These are phyloP conservation scores for Solioccasus polychromus DNA, from an alignment of 768 basidiomycete genomes.

Conservation along the genomic window DNA sequence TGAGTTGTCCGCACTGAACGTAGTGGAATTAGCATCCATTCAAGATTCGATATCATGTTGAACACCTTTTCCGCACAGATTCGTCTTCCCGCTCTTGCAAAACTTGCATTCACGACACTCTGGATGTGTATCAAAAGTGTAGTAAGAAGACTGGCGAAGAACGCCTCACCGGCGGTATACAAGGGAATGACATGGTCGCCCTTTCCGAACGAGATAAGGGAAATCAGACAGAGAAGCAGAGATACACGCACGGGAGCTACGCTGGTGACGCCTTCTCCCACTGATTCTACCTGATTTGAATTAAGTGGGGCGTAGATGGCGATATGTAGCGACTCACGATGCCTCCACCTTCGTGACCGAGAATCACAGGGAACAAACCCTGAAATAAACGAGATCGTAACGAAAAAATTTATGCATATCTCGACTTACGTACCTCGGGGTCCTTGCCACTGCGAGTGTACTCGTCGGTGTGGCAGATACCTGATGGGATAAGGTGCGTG, in stretches of 20 bases:
- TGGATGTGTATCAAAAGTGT: conserved; percentile 24
- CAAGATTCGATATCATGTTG: not conserved
- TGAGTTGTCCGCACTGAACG: conserved; percentile 82
- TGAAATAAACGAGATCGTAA: conserved; percentile 28
- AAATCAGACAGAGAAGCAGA: not conserved
- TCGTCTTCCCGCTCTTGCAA: conserved; percentile 98
- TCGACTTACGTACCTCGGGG: conserved; percentile 63
- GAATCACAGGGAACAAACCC: conserved; percentile 89
- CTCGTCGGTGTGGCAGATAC: conserved; percentile 97
- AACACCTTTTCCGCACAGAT: conserved; percentile 90
- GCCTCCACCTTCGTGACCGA: conserved; percentile 94
- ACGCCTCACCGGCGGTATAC: conserved; percentile 81
- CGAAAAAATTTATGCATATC: not conserved
- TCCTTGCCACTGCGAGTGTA: conserved; percentile 96
- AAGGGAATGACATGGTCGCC: conserved; percentile 98
- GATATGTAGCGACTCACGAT: conserved; percentile 51
- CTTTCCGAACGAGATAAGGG: conserved; percentile 29
- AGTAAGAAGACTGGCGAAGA: not conserved
- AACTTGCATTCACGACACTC: conserved; percentile 98
- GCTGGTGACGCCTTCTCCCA: conserved; percentile 91
- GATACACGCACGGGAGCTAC: conserved; percentile 49
- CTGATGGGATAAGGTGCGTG: conserved; percentile 33
- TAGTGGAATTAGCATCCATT: not conserved
- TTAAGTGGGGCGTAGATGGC: not conserved
- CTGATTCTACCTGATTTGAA: conserved; percentile 81